Percentiles rank a stretch among this genome's conserved stretches.
phyloP scores from a whole-genome alignment of 768 basidiomycete species.

The Termitomyces sp. region DNA sequence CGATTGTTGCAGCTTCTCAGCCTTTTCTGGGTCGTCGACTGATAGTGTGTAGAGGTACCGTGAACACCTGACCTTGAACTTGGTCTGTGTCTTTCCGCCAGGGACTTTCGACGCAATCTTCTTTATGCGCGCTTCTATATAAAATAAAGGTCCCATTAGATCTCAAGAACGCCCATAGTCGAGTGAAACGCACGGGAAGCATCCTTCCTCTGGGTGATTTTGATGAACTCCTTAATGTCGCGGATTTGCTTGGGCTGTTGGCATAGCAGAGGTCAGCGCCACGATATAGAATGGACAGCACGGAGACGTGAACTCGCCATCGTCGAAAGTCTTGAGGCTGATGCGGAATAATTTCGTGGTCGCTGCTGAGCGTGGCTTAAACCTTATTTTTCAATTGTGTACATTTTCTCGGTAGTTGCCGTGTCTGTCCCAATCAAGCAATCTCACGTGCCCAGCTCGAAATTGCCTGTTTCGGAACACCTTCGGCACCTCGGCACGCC shows the following conservation, averaged over 20 bases:
- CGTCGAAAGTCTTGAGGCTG: slow-evolving; percentile 36
- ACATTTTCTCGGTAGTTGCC: slow-evolving; percentile 24
- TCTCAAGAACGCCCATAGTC: slow-evolving; percentile 1
- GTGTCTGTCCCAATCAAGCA: not conserved
- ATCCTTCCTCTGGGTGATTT: slow-evolving; percentile 96
- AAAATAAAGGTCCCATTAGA: not conserved
- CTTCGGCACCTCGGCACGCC: slow-evolving; percentile 9
- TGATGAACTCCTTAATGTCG: slow-evolving; percentile 98
- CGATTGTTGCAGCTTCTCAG: slow-evolving; percentile 94
- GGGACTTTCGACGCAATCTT: slow-evolving; percentile 72
- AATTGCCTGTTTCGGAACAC: not conserved
- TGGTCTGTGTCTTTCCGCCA: slow-evolving; percentile 78
- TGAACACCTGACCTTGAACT: slow-evolving; percentile 98
- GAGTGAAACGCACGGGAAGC: slow-evolving; percentile 72
- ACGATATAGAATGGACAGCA: not conserved
- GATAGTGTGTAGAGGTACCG: slow-evolving; percentile 97
- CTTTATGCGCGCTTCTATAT: slow-evolving; percentile 94
- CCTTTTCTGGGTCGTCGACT: slow-evolving; percentile 95
- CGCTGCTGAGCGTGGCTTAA: slow-evolving; percentile 27
- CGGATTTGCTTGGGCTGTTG: slow-evolving; percentile 92
- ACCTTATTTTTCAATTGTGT: slow-evolving; percentile 28
- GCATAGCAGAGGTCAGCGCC: slow-evolving; percentile 2
- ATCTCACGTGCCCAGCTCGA: not conserved
- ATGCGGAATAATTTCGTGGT: slow-evolving; percentile 18
- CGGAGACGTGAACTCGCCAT: slow-evolving; percentile 30